Conservation (phyloP, 768 basidiomycete species). For the Mycena latifolia region DNA sequence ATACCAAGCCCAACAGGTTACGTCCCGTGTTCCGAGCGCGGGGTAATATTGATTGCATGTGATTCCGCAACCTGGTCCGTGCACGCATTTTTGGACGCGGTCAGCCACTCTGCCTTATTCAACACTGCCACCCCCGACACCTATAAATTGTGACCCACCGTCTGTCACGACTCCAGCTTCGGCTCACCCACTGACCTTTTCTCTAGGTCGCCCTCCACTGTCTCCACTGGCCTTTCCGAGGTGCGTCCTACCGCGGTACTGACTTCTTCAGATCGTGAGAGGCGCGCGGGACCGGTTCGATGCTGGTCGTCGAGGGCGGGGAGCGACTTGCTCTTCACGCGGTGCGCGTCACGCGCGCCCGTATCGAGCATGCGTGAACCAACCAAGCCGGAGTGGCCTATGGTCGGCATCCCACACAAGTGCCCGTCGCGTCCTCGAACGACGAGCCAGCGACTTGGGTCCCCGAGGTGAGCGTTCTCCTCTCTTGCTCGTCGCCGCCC, state of each 20-base stretch:
- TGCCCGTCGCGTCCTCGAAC: not conserved
- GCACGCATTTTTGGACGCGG: not conserved
- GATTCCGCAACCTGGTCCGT: not conserved
- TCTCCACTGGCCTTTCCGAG: not conserved
- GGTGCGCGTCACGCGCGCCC: not conserved
- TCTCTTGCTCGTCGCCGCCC: not conserved
- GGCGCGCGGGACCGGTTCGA: constrained; percentile 4
- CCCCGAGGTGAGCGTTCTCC: not conserved
- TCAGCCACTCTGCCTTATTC: not conserved
- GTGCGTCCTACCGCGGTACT: not conserved
- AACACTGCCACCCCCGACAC: too few species aligned
- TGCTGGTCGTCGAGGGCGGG: not conserved
- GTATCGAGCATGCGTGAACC: not conserved
- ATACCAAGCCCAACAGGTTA: too few species aligned
- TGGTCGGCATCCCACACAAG: not conserved
- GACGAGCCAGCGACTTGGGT: not conserved
- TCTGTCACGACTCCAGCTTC: not conserved
- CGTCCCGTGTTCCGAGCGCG: not conserved
- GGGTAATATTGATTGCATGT: not conserved
- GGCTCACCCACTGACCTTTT: not conserved
- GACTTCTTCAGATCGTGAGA: constrained; percentile 3
- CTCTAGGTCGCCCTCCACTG: not conserved
- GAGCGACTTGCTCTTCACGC: not conserved
- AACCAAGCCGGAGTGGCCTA: not conserved
- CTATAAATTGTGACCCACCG: not conserved